phyloP scores from a whole-genome alignment of 108 stramenopile species.

The Epithemia pelagica region DNA sequence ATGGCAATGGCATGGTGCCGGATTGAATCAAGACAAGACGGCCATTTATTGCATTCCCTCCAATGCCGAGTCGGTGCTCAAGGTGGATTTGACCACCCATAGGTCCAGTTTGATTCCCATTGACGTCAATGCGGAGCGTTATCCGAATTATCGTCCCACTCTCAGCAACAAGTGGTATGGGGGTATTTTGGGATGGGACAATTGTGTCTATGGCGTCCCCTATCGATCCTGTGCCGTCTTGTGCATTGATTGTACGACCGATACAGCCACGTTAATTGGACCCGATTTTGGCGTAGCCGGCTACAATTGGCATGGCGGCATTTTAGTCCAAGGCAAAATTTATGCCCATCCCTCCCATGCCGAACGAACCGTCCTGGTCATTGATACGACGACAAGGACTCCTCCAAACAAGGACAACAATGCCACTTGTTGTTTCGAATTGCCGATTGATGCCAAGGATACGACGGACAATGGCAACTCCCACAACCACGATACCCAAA shows the following conservation, averaged over 20 bases:
- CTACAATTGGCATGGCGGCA: constrained; percentile 86
- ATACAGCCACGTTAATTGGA: constrained; percentile 54
- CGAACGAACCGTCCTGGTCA: constrained; percentile 61
- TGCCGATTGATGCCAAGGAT: background rate
- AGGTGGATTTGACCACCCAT: constrained; percentile 58
- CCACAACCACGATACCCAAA: no score
- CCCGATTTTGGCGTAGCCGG: constrained; percentile 48
- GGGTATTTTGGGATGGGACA: constrained; percentile 69
- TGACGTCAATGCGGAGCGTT: constrained; percentile 28
- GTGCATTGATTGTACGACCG: constrained; percentile 53
- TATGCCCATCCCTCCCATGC: constrained; percentile 77
- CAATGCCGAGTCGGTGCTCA: constrained; percentile 66
- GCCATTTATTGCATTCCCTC: constrained; percentile 82
- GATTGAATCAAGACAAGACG: constrained; percentile 58
- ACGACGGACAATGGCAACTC: no score
- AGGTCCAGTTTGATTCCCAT: constrained; percentile 54
- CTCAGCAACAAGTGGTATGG: constrained; percentile 79
- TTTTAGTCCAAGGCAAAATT: constrained; percentile 33
- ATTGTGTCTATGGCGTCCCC: constrained; percentile 73
- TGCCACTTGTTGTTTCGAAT: constrained; percentile 2
- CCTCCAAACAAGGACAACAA: constrained; percentile 19
- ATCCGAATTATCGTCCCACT: constrained; percentile 36
- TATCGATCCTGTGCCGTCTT: constrained; percentile 56
- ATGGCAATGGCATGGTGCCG: constrained; percentile 89
- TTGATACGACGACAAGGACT: no score